phyloP scores from a whole-genome alignment of 1,139 yeast genomes.

The Hanseniaspora gamundiae region DNA sequence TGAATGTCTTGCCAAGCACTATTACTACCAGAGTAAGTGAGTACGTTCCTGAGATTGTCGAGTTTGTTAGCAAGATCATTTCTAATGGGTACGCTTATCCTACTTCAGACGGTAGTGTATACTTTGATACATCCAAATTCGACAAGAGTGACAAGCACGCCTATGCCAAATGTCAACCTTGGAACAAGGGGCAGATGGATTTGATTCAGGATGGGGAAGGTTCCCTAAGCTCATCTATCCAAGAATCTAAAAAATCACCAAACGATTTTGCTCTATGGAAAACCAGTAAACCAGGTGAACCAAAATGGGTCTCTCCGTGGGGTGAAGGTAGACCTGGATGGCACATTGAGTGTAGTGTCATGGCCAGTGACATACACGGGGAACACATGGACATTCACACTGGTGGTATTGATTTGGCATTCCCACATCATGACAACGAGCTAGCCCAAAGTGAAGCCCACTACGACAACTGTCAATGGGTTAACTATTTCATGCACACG shows the following conservation, averaged over 20 bases:
- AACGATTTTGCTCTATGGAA: constrained; percentile 97
- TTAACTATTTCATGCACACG: constrained; percentile 88
- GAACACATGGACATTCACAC: constrained; percentile 83
- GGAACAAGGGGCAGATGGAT: constrained; percentile 86
- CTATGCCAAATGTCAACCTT: constrained; percentile 94
- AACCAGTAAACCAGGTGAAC: constrained; percentile 94
- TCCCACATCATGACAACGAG: constrained; percentile 99
- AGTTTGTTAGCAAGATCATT: constrained; percentile 63
- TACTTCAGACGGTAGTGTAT: constrained; percentile 82
- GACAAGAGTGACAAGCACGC: constrained; percentile 61
- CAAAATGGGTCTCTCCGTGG: constrained; percentile 93
- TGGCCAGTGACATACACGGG: constrained; percentile 90
- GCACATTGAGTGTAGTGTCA: constrained; percentile 98
- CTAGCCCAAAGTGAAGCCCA: constrained; percentile 94
- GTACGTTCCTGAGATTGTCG: constrained; percentile 83
- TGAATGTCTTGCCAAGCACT: constrained; percentile 76
- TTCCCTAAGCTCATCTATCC: constrained; percentile 45
- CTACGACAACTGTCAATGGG: constrained; percentile 86
- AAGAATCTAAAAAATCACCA: constrained; percentile 50
- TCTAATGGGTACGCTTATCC: constrained; percentile 74
- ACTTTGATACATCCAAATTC: constrained; percentile 77
- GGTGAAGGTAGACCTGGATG: constrained; percentile 98
- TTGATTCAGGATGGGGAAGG: constrained; percentile 95
- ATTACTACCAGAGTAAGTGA: constrained; percentile 94
- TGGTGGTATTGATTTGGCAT: constrained; percentile 94